A percentile compares a stretch with the other conserved stretches of the same genome.
These are phyloP conservation scores for Pelargonium citronellum DNA, from an alignment of 441 rosid species.

Conservation along the genomic window DNA sequence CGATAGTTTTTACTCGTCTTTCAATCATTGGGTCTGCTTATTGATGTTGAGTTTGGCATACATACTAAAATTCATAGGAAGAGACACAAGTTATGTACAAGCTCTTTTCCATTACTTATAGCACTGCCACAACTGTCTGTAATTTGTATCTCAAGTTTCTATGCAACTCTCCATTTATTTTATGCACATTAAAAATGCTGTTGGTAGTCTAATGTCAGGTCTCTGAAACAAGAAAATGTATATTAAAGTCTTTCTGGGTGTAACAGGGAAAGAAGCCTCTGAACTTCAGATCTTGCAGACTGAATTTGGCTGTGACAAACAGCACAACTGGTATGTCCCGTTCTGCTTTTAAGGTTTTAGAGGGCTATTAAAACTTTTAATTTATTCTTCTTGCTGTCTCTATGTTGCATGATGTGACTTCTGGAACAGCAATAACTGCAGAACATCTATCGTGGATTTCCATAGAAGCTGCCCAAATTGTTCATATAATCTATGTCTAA, in stretches of 20 bases:
- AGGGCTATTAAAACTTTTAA: constrained; percentile 15
- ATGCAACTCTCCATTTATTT: not conserved
- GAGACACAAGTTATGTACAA: too few relatives aligned
- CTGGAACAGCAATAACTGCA: constrained; percentile 50
- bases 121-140: not conserved
- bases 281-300: constrained; percentile 45
- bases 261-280: constrained; percentile 45
- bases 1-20: constrained; percentile 11
- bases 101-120: not conserved
- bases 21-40: constrained; percentile 3
- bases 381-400: constrained; percentile 22
- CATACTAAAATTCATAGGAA: too few relatives aligned
- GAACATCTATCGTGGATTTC: constrained; percentile 48
- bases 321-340: constrained; percentile 52
- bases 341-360: constrained; percentile 20
- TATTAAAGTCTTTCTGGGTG: constrained; percentile 25
- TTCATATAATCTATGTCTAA: constrained; percentile 57
- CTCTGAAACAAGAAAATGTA: constrained; percentile 11
- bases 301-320: constrained; percentile 44
- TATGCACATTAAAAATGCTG: constrained; percentile 9
- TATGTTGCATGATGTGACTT: constrained; percentile 32
- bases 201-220: not conserved
- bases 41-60: not conserved
- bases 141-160: not conserved
- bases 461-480: constrained; percentile 72